These are phyloP conservation scores for Endothia cerciana DNA, from an alignment of 2,329 filamentous ascomycete species.

Conservation along the genomic window DNA sequence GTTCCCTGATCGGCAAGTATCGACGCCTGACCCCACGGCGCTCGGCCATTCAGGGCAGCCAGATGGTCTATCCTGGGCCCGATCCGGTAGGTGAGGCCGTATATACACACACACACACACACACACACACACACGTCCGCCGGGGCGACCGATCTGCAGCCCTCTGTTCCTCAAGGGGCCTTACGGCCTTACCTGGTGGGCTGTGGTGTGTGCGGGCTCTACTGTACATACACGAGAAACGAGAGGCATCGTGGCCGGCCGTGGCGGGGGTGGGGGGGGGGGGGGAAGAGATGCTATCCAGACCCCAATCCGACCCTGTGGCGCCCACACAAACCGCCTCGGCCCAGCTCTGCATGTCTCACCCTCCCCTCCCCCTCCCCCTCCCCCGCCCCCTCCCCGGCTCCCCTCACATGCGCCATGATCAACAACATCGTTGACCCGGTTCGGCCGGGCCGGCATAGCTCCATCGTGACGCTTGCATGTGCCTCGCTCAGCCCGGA, in stretches of 20 bases:
- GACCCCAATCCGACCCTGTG: background rate
- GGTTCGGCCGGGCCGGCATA: no score
- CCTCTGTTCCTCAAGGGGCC: no score
- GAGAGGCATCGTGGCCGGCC: no score
- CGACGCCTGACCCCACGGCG: background rate
- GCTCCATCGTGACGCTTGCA: no score
- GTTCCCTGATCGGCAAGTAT: background rate
- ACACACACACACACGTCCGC: background rate
- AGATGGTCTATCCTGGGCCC: background rate
- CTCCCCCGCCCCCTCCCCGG: background rate
- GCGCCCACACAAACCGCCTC: background rate
- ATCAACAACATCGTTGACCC: no score
- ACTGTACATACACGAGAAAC: no score
- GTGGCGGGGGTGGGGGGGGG: no score
- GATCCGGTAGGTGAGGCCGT: slow-evolving; percentile 4
- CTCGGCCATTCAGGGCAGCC: background rate
- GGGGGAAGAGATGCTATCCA: background rate
- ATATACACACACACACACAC: background rate
- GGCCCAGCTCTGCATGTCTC: background rate
- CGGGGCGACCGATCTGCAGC: background rate
- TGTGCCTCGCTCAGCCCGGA: no score
- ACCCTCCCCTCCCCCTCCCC: background rate
- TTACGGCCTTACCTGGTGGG: no score
- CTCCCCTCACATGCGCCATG: background rate
- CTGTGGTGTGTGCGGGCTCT: no score